Base-by-base conservation (phyloP, 177 flowering plant species). In the Vitis hybrid region DNA sequence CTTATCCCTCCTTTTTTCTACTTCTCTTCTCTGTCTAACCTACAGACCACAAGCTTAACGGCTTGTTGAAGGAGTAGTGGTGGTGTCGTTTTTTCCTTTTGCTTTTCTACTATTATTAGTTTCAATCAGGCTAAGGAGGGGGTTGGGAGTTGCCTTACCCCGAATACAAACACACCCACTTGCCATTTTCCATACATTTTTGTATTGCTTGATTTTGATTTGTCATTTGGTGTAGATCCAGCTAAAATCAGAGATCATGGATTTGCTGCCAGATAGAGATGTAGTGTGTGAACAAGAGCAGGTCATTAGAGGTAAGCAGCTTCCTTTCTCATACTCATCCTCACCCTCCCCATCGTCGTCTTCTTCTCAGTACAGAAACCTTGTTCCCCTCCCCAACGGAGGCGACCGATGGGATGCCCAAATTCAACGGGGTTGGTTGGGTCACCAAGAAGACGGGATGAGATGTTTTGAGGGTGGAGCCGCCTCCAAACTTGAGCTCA, bases 221-320 rank as follows among this genome's bases (percentile, higher is more conserved):
- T 15, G 32, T 18, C 39, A 45, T n/a, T 26, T 67, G 60, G 15
- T 61, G 50, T 54, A 72, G 66, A 61, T 67, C 65, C 18, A 45
- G 11, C 13, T 9, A 51, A 52, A 14, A 32, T 23, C 56, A 17
- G 14, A 23, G 51, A 69, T 56, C 57, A 84, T 81, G 87, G 85
- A 81, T 76, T 82, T 80, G 63, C 58, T 72, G 52, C 71, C 74
- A 26, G 76, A 75, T 30, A 67, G 78, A 69, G 71, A 69, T 54
- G 82, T 76, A 57, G 71, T 68, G 50, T 55, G 52, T 49, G 73
- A 72, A 39, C 76, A 79, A 12, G 65, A 77, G 0, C 64, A 69
- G 9, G 59, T 70, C 74, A 48, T 62, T 11, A 70, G 60, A 69
- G 79, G 80, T 65, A 75, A 63, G 62, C 68, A 63, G 62, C 68